Base-by-base conservation (phyloP, 352 stramenopile species). In the Aphanomyces astaci region DNA sequence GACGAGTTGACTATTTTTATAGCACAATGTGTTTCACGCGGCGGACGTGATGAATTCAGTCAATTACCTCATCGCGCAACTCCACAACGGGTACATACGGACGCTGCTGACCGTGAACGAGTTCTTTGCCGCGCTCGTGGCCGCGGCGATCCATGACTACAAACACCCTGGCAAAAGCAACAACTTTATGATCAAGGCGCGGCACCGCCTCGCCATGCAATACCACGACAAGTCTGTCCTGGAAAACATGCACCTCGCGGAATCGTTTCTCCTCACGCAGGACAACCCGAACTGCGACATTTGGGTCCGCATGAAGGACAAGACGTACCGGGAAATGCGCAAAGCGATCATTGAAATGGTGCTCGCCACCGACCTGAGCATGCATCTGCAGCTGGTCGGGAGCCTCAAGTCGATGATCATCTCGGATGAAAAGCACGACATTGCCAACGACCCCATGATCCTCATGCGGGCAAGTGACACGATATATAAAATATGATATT, bases 211-310 rank as follows among this genome's bases (percentile, higher is more conserved):
- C 31, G 63, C 73, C 4, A 22, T 77, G 19, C 54, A 62, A 5
- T 78, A 78, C 60, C 69, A 57, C 46, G 73, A 78, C 59, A 73
- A 66, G 22, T 64, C 33, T n/a, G 73, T 78, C 39, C 49, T 75
- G 3, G 73, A 78, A 68, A 71, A 77, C 51, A 64, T 72, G 52
- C 73, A 78, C 25, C 48, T 77, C 15, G 64, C 73, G 11, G 59
- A 63, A 48, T 63, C 73, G 10, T 77, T 77, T 32, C 22, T 52
- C 1, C 19, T 75, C 7, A 36, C 40, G n/a, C 62, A 68, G 39
- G 62, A 66, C 17, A 64, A 59, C 54, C 48, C 62, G 27, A 68
- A 60, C 51, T 68, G 62, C 28, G 62, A 68, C 27, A 68, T 68
- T 2, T 68, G 39, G n/a, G 43, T 17, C 4, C 62, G 51, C 51